Percentiles rank a stretch among this genome's conserved stretches.
Evolutionary conservation across 371 early-diverging fungal species (phyloP).

Genomic region (Mortierella sp.): DNA sequence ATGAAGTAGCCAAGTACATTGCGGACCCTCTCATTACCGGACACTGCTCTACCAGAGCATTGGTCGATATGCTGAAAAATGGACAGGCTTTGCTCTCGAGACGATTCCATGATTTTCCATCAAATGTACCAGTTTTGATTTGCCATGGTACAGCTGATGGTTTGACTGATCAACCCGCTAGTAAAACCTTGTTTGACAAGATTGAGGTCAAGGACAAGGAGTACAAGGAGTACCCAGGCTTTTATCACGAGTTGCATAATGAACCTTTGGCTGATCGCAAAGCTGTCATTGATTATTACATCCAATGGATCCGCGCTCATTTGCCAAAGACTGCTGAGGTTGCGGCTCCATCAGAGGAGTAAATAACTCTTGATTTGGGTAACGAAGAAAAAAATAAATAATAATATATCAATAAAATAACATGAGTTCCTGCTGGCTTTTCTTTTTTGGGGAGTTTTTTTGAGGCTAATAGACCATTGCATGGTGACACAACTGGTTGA

Average conservation of each 20-base stretch:
- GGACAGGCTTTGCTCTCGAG: constrained; percentile 32
- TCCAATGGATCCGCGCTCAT: constrained; percentile 65
- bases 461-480: no score
- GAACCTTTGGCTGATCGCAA: constrained; percentile 59
- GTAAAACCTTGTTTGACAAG: constrained; percentile 60
- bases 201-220: constrained; percentile 60
- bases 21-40: constrained; percentile 69
- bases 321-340: constrained; percentile 19
- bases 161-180: constrained; percentile 59
- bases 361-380: background rate
- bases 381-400: background rate
- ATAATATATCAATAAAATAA: no score
- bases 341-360: background rate
- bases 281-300: constrained; percentile 62
- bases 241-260: constrained; percentile 71
- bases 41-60: constrained; percentile 31
- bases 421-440: no score
- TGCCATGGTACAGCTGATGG: constrained; percentile 62
- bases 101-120: constrained; percentile 34
- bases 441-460: no score
- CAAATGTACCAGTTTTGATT: constrained; percentile 44
- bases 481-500: no score
- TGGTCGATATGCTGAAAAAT: constrained; percentile 48
- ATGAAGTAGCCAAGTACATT: constrained; percentile 61
- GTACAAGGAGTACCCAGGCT: constrained; percentile 60